Base-by-base conservation (phyloP, 805 yeast species). In the Tetrapisispora nanseiensis region DNA sequence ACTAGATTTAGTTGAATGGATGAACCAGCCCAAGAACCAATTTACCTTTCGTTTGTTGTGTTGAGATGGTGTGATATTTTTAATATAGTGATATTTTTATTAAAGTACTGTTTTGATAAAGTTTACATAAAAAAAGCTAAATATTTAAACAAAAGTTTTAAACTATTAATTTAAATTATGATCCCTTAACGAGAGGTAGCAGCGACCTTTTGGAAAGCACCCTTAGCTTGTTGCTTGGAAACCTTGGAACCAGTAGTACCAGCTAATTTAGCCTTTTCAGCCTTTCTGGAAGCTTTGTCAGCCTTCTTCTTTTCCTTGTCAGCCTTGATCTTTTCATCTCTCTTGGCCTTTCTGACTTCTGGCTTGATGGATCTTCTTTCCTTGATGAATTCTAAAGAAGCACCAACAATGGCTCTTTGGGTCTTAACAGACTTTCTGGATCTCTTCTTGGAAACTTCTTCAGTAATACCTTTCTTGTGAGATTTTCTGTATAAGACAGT, bases 341-440 rank as follows among this genome's bases (percentile, higher is more conserved):
- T 94, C 70, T 86, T 82, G 63, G 95, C 96, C 80, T 87, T 85
- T 81, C 96, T 92, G 67, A 82, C 89, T 72, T 89, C 94, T 70
- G 98, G 96, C 76, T 87, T 86, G 70, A 78, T 75, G 63, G 84
- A 67, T 77, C 97, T 87, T 82, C 95, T 86, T 80, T 90, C 95
- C 76, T 86, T 90, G 78, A 92, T 92, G 69, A 87, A 82, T 59
- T 92, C 98, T 64, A 92, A 78, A 66, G 98, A 86, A 69, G 97
- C 98, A 81, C 99, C 98, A 59, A 90, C 97, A 69, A 92, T 82
- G 56, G 95, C 96, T 82, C 98, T 92, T 78, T 89, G 97, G 74
- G 84, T 80, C 84, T 92, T 92, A 74, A 89, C 94, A 66, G 95
- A 71, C 82, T 86, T 89, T 81, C 96, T 90, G 62, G 92, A 59